These are phyloP conservation scores for Daldinia concentrica DNA, from an alignment of 495 filamentous ascomycete species.

Conservation along the genomic window DNA sequence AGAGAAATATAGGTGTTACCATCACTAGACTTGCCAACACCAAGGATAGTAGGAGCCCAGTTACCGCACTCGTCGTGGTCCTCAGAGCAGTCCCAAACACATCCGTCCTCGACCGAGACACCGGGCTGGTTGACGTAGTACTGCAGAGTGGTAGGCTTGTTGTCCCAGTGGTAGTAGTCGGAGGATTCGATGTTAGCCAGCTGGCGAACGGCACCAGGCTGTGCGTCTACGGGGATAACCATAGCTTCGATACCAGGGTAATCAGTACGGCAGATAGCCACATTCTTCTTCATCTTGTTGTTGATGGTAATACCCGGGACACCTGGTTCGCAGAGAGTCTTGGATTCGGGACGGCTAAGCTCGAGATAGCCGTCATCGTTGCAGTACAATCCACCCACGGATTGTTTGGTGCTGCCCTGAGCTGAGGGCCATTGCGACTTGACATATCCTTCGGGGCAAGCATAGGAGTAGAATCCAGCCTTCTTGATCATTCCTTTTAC, in stretches of 20 bases:
- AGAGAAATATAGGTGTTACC: conserved; percentile 83
- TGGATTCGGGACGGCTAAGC: conserved; percentile 73
- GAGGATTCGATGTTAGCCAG: conserved; percentile 77
- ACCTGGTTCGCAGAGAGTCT: conserved; percentile 80
- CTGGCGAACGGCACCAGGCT: conserved; percentile 62
- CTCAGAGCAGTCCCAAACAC: conserved; percentile 73
- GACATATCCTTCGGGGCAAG: conserved; percentile 89
- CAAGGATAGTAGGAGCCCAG: conserved; percentile 89
- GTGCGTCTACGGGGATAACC: conserved; percentile 75
- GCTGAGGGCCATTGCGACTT: conserved; percentile 89
- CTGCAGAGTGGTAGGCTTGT: conserved; percentile 82
- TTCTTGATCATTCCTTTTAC: conserved; percentile 68
- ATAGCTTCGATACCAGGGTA: conserved; percentile 92
- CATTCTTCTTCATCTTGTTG: conserved; percentile 72
- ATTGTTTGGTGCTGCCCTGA: conserved; percentile 86
- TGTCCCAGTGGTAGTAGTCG: conserved; percentile 80
- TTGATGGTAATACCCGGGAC: conserved; percentile 72
- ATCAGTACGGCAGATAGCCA: conserved; percentile 91
- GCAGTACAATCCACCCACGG: conserved; percentile 89
- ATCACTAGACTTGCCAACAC: conserved; percentile 71
- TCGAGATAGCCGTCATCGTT: conserved; percentile 76
- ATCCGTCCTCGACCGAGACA: conserved; percentile 72
- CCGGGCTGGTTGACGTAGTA: conserved; percentile 95
- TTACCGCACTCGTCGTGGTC: conserved; percentile 71
- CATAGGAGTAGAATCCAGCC: conserved; percentile 87